phyloP scores from a whole-genome alignment of 1,284 basidiomycete species.

The Schizopora paradoxa region DNA sequence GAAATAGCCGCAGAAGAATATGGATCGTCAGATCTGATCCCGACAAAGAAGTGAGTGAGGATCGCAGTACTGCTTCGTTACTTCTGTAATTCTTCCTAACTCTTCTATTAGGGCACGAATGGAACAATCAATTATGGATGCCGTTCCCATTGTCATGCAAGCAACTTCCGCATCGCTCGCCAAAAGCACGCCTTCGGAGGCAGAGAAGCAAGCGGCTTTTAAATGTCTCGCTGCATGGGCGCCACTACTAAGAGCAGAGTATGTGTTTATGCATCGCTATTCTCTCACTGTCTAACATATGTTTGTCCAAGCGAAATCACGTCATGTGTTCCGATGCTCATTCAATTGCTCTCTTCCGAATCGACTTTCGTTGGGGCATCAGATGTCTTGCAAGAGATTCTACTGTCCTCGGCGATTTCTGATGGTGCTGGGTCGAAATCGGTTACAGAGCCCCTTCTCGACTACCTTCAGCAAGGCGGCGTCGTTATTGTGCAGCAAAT shows the following conservation, averaged over 20 bases:
- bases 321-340: conserved; percentile 56
- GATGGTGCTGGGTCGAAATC: conserved; percentile 67
- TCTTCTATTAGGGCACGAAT: conserved; percentile 48
- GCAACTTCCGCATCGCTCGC: conserved; percentile 54
- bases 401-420: conserved; percentile 66
- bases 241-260: conserved; percentile 62
- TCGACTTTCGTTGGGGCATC: conserved; percentile 57
- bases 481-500: conserved; percentile 46
- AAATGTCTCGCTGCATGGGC: conserved; percentile 83
- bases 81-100: conserved; percentile 9
- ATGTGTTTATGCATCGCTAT: conserved; percentile 23
- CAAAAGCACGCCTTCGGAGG: conserved; percentile 30
- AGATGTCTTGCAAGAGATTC: conserved; percentile 71
- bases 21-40: conserved; percentile 65
- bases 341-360: conserved; percentile 53
- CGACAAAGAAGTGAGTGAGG: conserved; percentile 61
- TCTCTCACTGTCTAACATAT: conserved; percentile 8
- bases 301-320: conserved; percentile 47
- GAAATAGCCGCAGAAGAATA: conserved; percentile 83
- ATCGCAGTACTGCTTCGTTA: neutral
- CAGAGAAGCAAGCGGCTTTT: conserved; percentile 64
- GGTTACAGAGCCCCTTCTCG: conserved; percentile 76
- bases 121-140: conserved; percentile 55
- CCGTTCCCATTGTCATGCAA: conserved; percentile 63
- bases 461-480: conserved; percentile 64